Evolutionary conservation across 768 basidiomycete species (phyloP).

Genomic region (Cyathus striatus): DNA sequence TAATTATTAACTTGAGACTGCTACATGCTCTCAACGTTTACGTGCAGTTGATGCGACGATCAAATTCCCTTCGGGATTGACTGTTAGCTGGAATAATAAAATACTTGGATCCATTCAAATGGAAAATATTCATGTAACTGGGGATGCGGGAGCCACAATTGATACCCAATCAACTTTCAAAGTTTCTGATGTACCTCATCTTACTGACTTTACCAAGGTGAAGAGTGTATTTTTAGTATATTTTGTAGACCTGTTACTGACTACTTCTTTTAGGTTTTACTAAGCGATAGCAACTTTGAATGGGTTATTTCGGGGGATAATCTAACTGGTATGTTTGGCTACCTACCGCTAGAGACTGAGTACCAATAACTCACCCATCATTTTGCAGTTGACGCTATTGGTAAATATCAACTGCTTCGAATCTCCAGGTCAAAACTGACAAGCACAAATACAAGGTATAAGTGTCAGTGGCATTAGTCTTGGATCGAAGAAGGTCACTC

Average conservation of each 20-base stretch:
- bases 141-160: conserved; percentile 61
- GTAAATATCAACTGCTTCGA: too few species aligned
- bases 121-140: conserved; percentile 50
- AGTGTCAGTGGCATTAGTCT: conserved; percentile 51
- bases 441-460: conserved; percentile 45
- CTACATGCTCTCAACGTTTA: conserved; percentile 2
- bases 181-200: conserved; percentile 49
- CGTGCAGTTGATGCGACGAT: conserved; percentile 60
- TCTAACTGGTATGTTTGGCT: conserved; percentile 41
- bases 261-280: conserved; percentile 32
- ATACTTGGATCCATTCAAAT: conserved; percentile 57
- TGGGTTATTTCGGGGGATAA: conserved; percentile 68
- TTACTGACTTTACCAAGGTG: conserved; percentile 65
- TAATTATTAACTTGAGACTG: background rate
- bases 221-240: background rate
- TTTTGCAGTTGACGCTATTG: conserved; percentile 49
- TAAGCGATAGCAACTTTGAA: conserved; percentile 61
- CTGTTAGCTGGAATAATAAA: conserved; percentile 54
- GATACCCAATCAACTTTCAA: conserved; percentile 49
- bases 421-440: too few species aligned
- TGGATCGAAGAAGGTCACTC: conserved; percentile 49
- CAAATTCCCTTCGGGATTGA: conserved; percentile 56
- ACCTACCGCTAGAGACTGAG: background rate
- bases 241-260: conserved; percentile 1
- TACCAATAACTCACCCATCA: background rate